Percentiles rank a stretch among this genome's conserved stretches.
phyloP scores from a whole-genome alignment of 768 basidiomycete species.

The Nidularia pulvinata region DNA sequence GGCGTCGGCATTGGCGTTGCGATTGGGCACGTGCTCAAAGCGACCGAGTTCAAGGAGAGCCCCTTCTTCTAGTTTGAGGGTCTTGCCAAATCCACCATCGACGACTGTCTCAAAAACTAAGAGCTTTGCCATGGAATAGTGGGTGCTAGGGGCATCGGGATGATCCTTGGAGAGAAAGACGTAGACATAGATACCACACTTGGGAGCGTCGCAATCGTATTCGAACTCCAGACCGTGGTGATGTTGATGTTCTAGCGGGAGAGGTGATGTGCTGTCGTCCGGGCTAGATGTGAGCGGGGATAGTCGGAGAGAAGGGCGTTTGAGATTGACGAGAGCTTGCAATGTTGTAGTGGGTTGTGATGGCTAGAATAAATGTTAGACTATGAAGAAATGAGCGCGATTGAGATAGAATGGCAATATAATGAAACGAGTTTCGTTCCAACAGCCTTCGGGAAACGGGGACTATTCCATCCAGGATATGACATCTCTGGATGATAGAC shows the following conservation, averaged over 20 bases:
- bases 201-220: slow-evolving; percentile 90
- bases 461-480: too few species aligned
- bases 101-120: slow-evolving; percentile 65
- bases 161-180: slow-evolving; percentile 70
- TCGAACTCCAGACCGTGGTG: slow-evolving; percentile 88
- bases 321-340: slow-evolving; percentile 93
- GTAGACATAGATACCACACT: slow-evolving; percentile 78
- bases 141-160: slow-evolving; percentile 43
- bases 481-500: too few species aligned
- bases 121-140: slow-evolving; percentile 38
- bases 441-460: too few species aligned
- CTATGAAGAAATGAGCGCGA: not conserved
- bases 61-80: slow-evolving; percentile 74
- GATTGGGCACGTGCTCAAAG: slow-evolving; percentile 49
- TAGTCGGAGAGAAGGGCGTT: slow-evolving; percentile 83
- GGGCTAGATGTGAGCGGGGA: slow-evolving; percentile 56
- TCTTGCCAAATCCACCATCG: slow-evolving; percentile 82
- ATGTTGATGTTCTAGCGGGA: too few species aligned
- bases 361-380: slow-evolving; percentile 36
- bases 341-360: slow-evolving; percentile 90
- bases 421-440: not conserved
- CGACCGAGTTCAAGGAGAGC: slow-evolving; percentile 79
- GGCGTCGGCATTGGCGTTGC: slow-evolving; percentile 12
- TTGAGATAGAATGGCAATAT: not conserved
- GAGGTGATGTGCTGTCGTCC: slow-evolving; percentile 34